Percentiles rank a stretch among this genome's conserved stretches.
These are phyloP conservation scores for Exidia glandulosa DNA, from an alignment of 768 basidiomycete genomes.

Conservation along the genomic window DNA sequence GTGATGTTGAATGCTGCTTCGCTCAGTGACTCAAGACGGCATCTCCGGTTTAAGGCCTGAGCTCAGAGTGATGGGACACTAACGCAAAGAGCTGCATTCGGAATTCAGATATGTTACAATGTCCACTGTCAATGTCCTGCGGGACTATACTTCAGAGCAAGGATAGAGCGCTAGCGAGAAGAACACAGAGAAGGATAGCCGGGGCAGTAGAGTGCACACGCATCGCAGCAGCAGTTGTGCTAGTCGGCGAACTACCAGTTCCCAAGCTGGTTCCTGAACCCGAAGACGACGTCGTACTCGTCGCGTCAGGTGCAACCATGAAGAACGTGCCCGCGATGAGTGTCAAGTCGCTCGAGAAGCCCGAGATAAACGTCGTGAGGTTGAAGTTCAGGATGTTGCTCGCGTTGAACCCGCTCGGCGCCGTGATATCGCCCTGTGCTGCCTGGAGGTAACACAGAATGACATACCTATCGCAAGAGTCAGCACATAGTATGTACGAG, in stretches of 20 bases:
- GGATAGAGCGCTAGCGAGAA: no score
- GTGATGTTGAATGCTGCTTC: no score
- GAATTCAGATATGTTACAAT: no score
- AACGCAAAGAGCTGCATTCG: no score
- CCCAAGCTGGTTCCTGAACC: neutral
- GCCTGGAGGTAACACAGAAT: conserved; percentile 2
- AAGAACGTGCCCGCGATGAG: conserved; percentile 3
- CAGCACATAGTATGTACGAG: neutral
- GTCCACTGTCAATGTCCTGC: no score
- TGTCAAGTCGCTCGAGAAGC: neutral
- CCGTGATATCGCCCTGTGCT: neutral
- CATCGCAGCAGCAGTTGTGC: neutral
- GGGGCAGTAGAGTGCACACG: neutral
- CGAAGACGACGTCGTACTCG: neutral
- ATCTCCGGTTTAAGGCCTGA: no score
- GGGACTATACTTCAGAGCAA: no score
- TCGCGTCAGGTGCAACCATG: neutral
- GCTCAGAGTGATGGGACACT: no score
- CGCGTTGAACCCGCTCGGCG: neutral
- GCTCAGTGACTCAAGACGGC: no score
- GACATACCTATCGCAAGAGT: neutral
- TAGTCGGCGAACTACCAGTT: neutral
- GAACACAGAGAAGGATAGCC: neutral
- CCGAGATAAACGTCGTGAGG: conserved; percentile 1
- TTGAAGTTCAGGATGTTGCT: conserved; percentile 1